phyloP scores from a whole-genome alignment of 169 alveolate species.

The Cystoisospora suis region DNA sequence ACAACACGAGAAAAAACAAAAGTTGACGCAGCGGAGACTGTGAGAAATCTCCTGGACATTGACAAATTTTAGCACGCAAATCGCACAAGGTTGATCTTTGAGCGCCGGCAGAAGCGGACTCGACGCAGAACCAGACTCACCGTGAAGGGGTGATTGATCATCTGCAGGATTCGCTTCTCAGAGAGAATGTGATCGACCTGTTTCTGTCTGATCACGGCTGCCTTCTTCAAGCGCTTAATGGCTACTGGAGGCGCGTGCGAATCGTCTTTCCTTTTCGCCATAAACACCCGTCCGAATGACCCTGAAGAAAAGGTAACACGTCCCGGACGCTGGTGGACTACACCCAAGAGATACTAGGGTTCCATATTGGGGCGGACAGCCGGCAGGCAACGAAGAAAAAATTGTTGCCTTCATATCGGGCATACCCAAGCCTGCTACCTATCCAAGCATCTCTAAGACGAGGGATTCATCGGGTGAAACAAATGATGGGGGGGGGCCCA shows the following conservation, averaged over 20 bases:
- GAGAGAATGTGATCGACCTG: conserved; percentile 85
- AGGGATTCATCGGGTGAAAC: no score
- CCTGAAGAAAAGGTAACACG: conserved; percentile 75
- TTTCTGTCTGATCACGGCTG: conserved; percentile 76
- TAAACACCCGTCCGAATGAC: conserved; percentile 89
- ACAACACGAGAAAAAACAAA: no score
- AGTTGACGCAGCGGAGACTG: no score
- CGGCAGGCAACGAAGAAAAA: no score
- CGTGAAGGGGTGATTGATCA: conserved; percentile 66
- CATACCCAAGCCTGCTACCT: neutral
- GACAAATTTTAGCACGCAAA: neutral
- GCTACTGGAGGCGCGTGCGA: conserved; percentile 75
- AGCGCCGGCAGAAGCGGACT: neutral
- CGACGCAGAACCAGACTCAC: conserved; percentile 1
- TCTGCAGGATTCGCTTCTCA: conserved; percentile 79
- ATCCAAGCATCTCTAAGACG: neutral
- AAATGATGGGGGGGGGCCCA: no score
- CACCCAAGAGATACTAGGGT: no score
- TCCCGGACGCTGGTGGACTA: no score
- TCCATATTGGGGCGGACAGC: no score
- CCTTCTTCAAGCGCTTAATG: conserved; percentile 81
- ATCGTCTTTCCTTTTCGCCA: conserved; percentile 75
- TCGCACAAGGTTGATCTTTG: neutral
- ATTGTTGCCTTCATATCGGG: no score
- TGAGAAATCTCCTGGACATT: conserved; percentile 28